Evolutionary conservation across 192 early-diverging fungal species (phyloP).

Genomic region (Rhizophlyctis rosea): DNA sequence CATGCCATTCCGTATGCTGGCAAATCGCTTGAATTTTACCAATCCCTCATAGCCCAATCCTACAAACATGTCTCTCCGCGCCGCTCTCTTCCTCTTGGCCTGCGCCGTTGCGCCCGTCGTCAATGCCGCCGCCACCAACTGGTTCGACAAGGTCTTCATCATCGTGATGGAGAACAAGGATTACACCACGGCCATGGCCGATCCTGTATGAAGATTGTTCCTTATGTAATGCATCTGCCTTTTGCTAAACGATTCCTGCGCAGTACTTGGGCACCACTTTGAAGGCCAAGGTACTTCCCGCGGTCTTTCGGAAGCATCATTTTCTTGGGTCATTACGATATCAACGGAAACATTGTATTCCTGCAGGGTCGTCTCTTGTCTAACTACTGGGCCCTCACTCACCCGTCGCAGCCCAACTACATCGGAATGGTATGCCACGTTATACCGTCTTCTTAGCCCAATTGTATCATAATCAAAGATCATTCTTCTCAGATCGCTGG

Average conservation of each 20-base stretch:
- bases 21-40: no score
- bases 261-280: background rate
- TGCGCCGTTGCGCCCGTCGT: background rate
- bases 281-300: background rate
- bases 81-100: background rate
- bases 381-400: slow-evolving; percentile 54
- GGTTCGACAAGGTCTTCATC: slow-evolving; percentile 11
- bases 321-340: no score
- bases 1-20: no score
- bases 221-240: background rate
- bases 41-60: no score
- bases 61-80: no score
- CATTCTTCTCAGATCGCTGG: background rate
- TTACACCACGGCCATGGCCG: background rate
- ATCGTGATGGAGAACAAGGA: slow-evolving; percentile 20
- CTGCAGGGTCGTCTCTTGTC: slow-evolving; percentile 51
- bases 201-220: background rate
- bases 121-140: background rate
- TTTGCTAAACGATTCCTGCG: no score
- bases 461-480: background rate
- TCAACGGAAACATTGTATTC: no score
- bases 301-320: no score
- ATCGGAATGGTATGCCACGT: slow-evolving; percentile 38
- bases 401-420: slow-evolving; percentile 76
- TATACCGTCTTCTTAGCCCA: background rate